Conservation (phyloP, 352 stramenopile genomes). For the Pseudoperonospora humuli region DNA sequence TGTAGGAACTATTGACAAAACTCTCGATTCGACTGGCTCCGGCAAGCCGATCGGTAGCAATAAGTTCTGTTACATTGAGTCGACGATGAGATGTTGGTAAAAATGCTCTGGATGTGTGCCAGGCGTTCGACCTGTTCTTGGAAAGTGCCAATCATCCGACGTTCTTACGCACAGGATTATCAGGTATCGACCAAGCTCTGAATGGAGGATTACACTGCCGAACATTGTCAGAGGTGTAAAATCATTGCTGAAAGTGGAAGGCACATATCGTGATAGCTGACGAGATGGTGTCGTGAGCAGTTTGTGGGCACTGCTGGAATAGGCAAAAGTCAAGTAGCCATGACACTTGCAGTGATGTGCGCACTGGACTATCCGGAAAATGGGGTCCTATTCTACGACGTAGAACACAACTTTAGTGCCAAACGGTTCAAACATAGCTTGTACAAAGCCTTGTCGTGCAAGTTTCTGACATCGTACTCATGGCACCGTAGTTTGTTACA, state of each 20-base stretch:
- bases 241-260: slow-evolving; percentile 2
- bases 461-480: neutral
- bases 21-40: slow-evolving; percentile 51
- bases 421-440: slow-evolving; percentile 32
- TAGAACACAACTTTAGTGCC: slow-evolving; percentile 63
- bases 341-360: slow-evolving; percentile 69
- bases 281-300: slow-evolving; percentile 19
- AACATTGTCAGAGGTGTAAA: slow-evolving; percentile 43
- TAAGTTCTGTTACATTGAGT: neutral
- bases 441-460: neutral
- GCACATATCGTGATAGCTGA: neutral
- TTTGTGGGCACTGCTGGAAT: slow-evolving; percentile 62
- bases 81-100: slow-evolving; percentile 2
- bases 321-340: slow-evolving; percentile 66
- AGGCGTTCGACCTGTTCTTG: slow-evolving; percentile 79
- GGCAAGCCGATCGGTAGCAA: slow-evolving; percentile 28
- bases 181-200: slow-evolving; percentile 50
- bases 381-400: slow-evolving; percentile 61
- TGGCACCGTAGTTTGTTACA: slow-evolving; percentile 32
- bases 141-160: slow-evolving; percentile 56
- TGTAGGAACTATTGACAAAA: slow-evolving; percentile 45
- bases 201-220: slow-evolving; percentile 50
- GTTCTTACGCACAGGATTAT: slow-evolving; percentile 55
- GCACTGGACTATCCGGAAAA: slow-evolving; percentile 52
- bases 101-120: neutral